Evolutionary conservation across 2,329 filamentous ascomycete species (phyloP).

Genomic region (Aspergillus fischeri): DNA sequence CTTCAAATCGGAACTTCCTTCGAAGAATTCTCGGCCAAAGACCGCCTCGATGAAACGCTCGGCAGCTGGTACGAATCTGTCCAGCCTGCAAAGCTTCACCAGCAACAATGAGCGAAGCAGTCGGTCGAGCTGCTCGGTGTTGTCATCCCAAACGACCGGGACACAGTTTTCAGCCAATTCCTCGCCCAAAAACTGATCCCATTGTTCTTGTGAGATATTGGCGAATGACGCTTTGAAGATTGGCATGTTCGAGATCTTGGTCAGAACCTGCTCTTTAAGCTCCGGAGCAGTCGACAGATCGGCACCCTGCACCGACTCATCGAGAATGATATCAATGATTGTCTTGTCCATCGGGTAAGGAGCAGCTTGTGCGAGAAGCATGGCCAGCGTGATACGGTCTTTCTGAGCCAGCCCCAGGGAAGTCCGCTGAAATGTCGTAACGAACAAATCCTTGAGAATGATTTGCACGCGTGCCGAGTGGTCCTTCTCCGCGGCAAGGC

Average conservation of each 20-base stretch:
- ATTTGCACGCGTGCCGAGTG: slow-evolving; percentile 78
- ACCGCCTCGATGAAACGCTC: slow-evolving; percentile 86
- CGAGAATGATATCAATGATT: slow-evolving; percentile 81
- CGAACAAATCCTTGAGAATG: slow-evolving; percentile 87
- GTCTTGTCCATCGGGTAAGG: slow-evolving; percentile 92
- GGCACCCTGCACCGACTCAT: slow-evolving; percentile 67
- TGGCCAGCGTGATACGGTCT: slow-evolving; percentile 87
- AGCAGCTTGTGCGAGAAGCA: slow-evolving; percentile 92
- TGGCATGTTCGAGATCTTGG: slow-evolving; percentile 63
- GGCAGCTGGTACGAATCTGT: slow-evolving; percentile 87
- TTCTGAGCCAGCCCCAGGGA: slow-evolving; percentile 88
- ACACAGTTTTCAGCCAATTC: slow-evolving; percentile 83
- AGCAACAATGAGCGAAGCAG: slow-evolving; percentile 79
- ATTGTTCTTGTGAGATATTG: slow-evolving; percentile 58
- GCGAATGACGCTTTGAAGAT: slow-evolving; percentile 71
- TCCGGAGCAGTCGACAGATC: slow-evolving; percentile 70
- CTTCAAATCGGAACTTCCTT: slow-evolving; percentile 79
- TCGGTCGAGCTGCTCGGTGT: slow-evolving; percentile 64
- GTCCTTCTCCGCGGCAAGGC: slow-evolving; percentile 65
- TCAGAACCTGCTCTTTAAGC: slow-evolving; percentile 64
- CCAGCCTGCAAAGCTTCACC: slow-evolving; percentile 90
- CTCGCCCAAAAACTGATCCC: slow-evolving; percentile 78
- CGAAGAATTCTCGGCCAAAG: slow-evolving; percentile 78
- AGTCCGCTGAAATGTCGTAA: slow-evolving; percentile 89
- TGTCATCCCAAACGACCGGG: slow-evolving; percentile 69